Percentiles rank a stretch among this genome's conserved stretches.
Conservation (phyloP, 2,329 filamentous ascomycete species). For the Trichoderma gracile region DNA sequence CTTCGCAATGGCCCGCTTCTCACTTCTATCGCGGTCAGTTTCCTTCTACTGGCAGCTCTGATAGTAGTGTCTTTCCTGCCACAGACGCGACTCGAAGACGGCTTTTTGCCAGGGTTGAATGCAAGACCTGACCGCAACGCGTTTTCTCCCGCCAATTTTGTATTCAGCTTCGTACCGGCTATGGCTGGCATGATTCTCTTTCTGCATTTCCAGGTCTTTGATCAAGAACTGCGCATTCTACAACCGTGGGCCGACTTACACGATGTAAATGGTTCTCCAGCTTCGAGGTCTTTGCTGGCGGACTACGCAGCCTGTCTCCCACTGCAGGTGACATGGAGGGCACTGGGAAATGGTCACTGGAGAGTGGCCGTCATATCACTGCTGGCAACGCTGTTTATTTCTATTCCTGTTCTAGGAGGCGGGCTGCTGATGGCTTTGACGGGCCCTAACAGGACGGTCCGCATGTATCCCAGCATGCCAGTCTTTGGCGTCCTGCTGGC, state of each 20-base stretch:
- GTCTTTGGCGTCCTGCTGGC: slow-evolving; percentile 73
- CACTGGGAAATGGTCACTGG: slow-evolving; percentile 62
- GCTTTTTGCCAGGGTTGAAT: slow-evolving; percentile 70
- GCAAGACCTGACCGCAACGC: slow-evolving; percentile 61
- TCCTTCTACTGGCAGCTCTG: slow-evolving; percentile 67
- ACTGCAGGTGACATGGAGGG: slow-evolving; percentile 58
- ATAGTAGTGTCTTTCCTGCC: slow-evolving; percentile 78
- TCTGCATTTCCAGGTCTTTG: slow-evolving; percentile 66
- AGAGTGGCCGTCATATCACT: slow-evolving; percentile 63
- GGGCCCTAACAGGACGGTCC: slow-evolving; percentile 50
- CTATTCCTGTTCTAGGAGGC: slow-evolving; percentile 67
- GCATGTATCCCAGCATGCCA: slow-evolving; percentile 71
- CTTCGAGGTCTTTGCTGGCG: slow-evolving; percentile 64
- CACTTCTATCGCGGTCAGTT: slow-evolving; percentile 61
- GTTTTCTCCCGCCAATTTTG: slow-evolving; percentile 84
- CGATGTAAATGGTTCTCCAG: slow-evolving; percentile 58
- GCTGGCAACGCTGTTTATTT: slow-evolving; percentile 58
- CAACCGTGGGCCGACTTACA: slow-evolving; percentile 68
- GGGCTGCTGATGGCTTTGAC: slow-evolving; percentile 75
- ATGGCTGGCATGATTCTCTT: slow-evolving; percentile 67
- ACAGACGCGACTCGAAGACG: slow-evolving; percentile 61
- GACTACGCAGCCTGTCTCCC: slow-evolving; percentile 71
- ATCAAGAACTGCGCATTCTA: slow-evolving; percentile 64
- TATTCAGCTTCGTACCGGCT: slow-evolving; percentile 76
- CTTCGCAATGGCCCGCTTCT: slow-evolving; percentile 67